Evolutionary conservation across 1,284 basidiomycete genomes (phyloP), one percentile per base, ranked within the genome.

Genomic region (Veloporphyrellus conicus): DNA sequence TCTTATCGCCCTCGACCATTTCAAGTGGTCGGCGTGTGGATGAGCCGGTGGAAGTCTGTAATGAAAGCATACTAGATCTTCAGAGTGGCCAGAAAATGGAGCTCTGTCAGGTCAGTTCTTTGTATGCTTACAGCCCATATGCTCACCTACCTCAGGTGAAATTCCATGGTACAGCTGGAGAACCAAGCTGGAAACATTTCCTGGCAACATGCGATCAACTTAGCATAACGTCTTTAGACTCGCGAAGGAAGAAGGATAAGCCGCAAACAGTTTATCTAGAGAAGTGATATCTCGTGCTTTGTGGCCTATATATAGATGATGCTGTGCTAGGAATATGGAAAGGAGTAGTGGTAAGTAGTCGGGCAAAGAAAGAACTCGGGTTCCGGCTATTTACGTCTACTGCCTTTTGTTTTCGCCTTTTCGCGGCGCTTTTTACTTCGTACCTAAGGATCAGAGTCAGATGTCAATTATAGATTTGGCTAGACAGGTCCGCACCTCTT

Each of bases 351-450:
- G 25, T 10, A 27, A 27, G 25, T 27, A 10, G 25, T 27, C 25
- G 9, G 12, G 28, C 3, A 34, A 10, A 22, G 22, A 11, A 11
- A 44, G 16, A 4, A 23, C 15, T 8, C 31, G 4, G 11, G 18
- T 19, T 33, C 22, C 25, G 33, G n/a, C 32, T 54, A 58, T 47
- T 46, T 48, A 27, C 28, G 47, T 73, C 62, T 34, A 22, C 77
- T 78, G 45, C 79, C 75, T 66, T 80, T 84, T 62, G 80, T 81
- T 54, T 66, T 77, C 19, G 77, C 77, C 58, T 82, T 87, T 45
- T 87, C 87, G 61, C 67, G 76, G 45, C 83, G 73, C 64, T 85
- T 89, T 62, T 79, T 78, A 3, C 84, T 84, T 18, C 84, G 80
- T 29, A 85, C 64, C 87, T 89, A 58, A 25, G 27, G 7, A 25